Base-by-base conservation (phyloP, 192 early-diverging fungal species). In the Paraglomus brasilianum region DNA sequence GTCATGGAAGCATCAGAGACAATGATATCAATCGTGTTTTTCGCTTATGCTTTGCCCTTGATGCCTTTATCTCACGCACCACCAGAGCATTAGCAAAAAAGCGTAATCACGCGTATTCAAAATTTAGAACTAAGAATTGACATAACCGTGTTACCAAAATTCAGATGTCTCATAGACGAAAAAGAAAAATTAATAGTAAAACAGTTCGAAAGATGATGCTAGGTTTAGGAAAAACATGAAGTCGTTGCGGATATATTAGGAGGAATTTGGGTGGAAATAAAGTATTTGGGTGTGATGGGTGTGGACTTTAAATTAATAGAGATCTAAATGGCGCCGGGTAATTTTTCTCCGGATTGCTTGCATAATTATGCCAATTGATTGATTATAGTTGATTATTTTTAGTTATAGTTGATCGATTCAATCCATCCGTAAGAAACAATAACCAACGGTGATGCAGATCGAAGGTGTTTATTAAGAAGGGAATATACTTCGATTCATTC, bases 21-120 rank as follows among this genome's bases (percentile, higher is more conserved):
- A 64, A 64, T 64, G 44, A 63, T 66, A 66, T 66, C 24, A 66
- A 66, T 30, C 47, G 6, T 51, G 41, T 66, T 66, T 43, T 66
- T 22, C 22, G 22, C 30, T 38, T 50, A 38, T 43, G 63, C 6
- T 52, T 52, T 52, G n/a, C 24, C 24, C 50, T 52, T 15, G 50
- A 52, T 52, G 50, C n/a, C 24, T 22, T 52, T 15, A 52, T 52
- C 24, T 52, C 50, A 5, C 50, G 50, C 15, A 52, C 50, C 5
- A 52, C 15, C 15, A 52, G 24, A 8, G 50, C 50, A 5, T 22
- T 5, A 6, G 50, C 50, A 52, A 52, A 15, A 9, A 52, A 52
- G 15, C 15, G 15, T 52, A 52, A 52, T 52, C 15, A 5, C 5
- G 24, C 24, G 50, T 5, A 15, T 8, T 22, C 17, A 9, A 5